These are phyloP conservation scores for Xylariaceae sp. DNA, from an alignment of 2,329 filamentous ascomycete genomes.

Conservation along the genomic window DNA sequence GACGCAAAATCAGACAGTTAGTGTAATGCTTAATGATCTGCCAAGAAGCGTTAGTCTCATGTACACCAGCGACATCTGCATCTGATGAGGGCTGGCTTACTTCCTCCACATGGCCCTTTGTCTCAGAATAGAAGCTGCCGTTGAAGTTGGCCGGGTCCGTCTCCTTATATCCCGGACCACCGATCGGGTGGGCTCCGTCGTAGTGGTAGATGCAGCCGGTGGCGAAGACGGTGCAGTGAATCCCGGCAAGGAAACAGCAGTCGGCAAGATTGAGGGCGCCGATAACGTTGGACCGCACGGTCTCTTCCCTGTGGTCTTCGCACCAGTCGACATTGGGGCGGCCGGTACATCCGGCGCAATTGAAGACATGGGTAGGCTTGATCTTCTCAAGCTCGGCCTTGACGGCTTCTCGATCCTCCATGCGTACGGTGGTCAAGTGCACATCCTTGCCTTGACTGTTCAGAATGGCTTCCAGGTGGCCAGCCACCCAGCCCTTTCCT, in stretches of 20 bases:
- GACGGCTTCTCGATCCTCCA: conserved; percentile 59
- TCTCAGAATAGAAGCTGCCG: conserved; percentile 65
- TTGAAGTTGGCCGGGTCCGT: conserved; percentile 60
- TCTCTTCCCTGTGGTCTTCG: conserved; percentile 64
- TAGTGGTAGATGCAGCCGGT: conserved; percentile 67
- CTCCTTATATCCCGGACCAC: conserved; percentile 57
- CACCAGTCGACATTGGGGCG: conserved; percentile 69
- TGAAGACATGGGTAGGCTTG: conserved; percentile 63
- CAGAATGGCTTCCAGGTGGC: conserved; percentile 57
- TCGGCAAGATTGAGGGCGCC: conserved; percentile 62
- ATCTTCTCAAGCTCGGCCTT: conserved; percentile 52
- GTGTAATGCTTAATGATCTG: conserved; percentile 59
- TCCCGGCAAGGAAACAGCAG: conserved; percentile 52
- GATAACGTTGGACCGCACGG: conserved; percentile 63
- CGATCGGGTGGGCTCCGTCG: conserved; percentile 56
- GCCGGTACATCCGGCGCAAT: conserved; percentile 62
- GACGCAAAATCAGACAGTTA: conserved; percentile 59
- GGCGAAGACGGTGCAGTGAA: conserved; percentile 63
- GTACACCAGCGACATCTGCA: no score
- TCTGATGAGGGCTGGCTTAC: conserved; percentile 36
- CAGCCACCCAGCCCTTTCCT: conserved; percentile 58
- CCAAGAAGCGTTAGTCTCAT: conserved; percentile 12
- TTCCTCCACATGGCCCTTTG: conserved; percentile 62
- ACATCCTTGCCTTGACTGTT: conserved; percentile 58
- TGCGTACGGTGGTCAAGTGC: conserved; percentile 56